Evolutionary conservation across 345 rosid genomes (phyloP).

Genomic region (Eucalyptus coolabah): DNA sequence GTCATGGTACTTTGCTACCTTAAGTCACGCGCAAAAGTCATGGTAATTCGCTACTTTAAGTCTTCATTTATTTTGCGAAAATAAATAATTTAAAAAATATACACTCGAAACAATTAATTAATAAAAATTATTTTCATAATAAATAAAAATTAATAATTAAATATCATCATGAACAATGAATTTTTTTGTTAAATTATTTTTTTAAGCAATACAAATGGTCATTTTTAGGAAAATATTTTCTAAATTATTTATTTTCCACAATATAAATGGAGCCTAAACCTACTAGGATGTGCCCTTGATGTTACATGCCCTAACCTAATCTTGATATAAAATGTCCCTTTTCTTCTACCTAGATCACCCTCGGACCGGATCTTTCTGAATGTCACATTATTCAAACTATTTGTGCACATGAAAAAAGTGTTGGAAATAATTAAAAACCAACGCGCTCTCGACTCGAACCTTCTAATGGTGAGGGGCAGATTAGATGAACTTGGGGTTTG

Average conservation of each 20-base stretch:
- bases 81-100: not conserved
- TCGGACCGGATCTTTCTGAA: not conserved
- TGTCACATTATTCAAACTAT: not conserved
- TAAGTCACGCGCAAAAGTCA: not conserved
- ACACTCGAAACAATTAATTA: accelerated
- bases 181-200: not conserved
- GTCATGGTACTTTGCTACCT: not conserved
- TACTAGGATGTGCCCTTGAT: not conserved
- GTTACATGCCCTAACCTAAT: not conserved
- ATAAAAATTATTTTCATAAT: not conserved
- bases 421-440: not conserved
- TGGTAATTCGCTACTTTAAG: accelerated
- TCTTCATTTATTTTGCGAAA: accelerated
- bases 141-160: accelerated
- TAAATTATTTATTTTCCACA: not conserved
- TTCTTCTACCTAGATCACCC: not conserved
- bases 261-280: not conserved
- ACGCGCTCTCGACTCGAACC: not conserved
- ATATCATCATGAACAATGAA: accelerated
- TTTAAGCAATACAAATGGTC: accelerated
- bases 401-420: not conserved
- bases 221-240: not conserved
- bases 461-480: not conserved
- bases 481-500: not conserved
- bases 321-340: not conserved